phyloP scores from a whole-genome alignment of 1,139 yeast species.

The Groenewaldozyma auringiensis region DNA sequence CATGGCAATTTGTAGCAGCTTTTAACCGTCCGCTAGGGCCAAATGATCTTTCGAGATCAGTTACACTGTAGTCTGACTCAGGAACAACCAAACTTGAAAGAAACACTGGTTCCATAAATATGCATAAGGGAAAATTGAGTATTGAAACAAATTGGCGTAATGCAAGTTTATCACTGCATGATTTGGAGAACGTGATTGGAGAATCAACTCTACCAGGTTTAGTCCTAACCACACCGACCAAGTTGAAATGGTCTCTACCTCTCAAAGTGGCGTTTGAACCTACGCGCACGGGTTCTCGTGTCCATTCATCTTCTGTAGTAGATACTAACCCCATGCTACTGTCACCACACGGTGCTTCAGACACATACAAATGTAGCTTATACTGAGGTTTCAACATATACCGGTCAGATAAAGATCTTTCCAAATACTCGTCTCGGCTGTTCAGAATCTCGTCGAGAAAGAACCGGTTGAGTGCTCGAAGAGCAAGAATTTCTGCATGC shows the following conservation, averaged over 20 bases:
- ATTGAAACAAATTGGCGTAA: slow-evolving; percentile 57
- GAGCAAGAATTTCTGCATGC: slow-evolving; percentile 78
- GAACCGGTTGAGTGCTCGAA: slow-evolving; percentile 56
- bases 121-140: slow-evolving; percentile 43
- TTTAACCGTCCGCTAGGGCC: slow-evolving; percentile 13
- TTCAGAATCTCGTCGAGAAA: slow-evolving; percentile 32
- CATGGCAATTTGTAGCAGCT: slow-evolving; percentile 1
- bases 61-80: slow-evolving; percentile 24
- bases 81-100: slow-evolving; percentile 53
- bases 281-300: slow-evolving; percentile 14
- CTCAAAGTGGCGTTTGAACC: slow-evolving; percentile 36
- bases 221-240: slow-evolving; percentile 65
- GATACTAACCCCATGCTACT: slow-evolving; percentile 51
- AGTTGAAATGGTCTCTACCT: slow-evolving; percentile 58
- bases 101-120: slow-evolving; percentile 37
- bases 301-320: slow-evolving; percentile 23
- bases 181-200: slow-evolving; percentile 59
- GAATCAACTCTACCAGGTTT: slow-evolving; percentile 89
- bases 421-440: slow-evolving; percentile 5
- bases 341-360: slow-evolving; percentile 93
- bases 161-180: slow-evolving; percentile 81
- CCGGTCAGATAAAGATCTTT: slow-evolving; percentile 4
- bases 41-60: slow-evolving; percentile 42
- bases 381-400: slow-evolving; percentile 33
- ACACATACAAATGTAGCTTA: slow-evolving; percentile 51